A percentile compares a stretch with the other conserved stretches of the same genome.
phyloP scores from a whole-genome alignment of 1,284 basidiomycete genomes.

The Cryptococcus sp. region DNA sequence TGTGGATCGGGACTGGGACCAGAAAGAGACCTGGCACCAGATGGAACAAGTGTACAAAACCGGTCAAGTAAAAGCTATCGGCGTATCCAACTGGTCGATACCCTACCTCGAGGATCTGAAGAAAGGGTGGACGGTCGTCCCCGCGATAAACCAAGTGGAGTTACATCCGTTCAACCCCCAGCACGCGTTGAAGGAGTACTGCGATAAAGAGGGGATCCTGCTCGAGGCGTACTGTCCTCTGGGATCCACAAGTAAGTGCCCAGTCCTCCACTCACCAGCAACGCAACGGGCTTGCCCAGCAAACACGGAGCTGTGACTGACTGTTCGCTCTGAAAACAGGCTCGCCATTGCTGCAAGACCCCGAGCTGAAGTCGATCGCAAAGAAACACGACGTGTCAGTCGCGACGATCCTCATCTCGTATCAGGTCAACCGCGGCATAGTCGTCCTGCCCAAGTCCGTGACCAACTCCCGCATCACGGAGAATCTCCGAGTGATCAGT shows the following conservation, averaged over 20 bases:
- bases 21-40: constrained; percentile 76
- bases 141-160: constrained; percentile 70
- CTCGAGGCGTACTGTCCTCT: constrained; percentile 82
- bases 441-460: constrained; percentile 76
- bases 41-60: constrained; percentile 70
- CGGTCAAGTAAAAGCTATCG: constrained; percentile 79
- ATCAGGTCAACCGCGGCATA: constrained; percentile 57
- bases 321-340: too few relatives aligned
- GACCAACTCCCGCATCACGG: constrained; percentile 62
- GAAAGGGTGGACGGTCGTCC: constrained; percentile 62
- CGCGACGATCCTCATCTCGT: constrained; percentile 56
- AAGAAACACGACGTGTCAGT: constrained; percentile 63
- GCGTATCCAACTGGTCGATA: constrained; percentile 53
- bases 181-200: constrained; percentile 68
- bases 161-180: constrained; percentile 71
- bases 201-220: constrained; percentile 69
- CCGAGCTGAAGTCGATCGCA: constrained; percentile 65
- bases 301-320: too few relatives aligned
- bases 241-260: constrained; percentile 62
- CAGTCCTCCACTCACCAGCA: too few relatives aligned
- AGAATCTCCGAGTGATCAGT: constrained; percentile 48
- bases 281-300: too few relatives aligned
- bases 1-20: constrained; percentile 65
- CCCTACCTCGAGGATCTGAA: constrained; percentile 58
- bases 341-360: constrained; percentile 56